These are phyloP conservation scores for Apodospora peruviana DNA, from an alignment of 495 filamentous ascomycete genomes.

Conservation along the genomic window DNA sequence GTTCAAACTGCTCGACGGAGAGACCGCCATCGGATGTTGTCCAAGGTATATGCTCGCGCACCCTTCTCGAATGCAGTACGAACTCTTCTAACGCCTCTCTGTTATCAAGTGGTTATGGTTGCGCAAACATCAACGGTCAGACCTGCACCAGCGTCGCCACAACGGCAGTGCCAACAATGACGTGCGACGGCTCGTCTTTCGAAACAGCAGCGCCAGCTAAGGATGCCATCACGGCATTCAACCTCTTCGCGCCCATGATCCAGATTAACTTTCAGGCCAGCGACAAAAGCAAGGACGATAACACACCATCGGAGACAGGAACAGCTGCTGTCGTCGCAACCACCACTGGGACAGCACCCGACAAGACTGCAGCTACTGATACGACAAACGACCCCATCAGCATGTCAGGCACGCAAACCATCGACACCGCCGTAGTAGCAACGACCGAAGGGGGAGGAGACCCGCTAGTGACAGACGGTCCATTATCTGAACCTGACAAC, in stretches of 20 bases:
- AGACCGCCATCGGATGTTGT: conserved; percentile 33
- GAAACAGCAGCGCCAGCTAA: conserved; percentile 16
- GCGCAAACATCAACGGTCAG: conserved; percentile 29
- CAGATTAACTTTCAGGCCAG: conserved; percentile 31
- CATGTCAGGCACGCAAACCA: conserved; percentile 6
- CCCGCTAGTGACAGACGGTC: no score
- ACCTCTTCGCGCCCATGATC: conserved; percentile 28
- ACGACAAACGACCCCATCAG: neutral
- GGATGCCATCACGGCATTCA: conserved; percentile 21
- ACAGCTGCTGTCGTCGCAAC: neutral
- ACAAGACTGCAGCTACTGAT: neutral
- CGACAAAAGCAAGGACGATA: conserved; percentile 6
- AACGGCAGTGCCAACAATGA: conserved; percentile 19
- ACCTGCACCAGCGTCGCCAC: conserved; percentile 24
- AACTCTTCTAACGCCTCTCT: neutral
- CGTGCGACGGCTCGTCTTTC: conserved; percentile 19
- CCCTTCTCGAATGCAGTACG: neutral
- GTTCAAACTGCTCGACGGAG: conserved; percentile 22
- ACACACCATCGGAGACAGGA: neutral
- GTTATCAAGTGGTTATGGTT: conserved; percentile 22
- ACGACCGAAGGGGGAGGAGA: conserved; percentile 10
- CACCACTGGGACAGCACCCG: neutral
- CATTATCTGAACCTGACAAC: no score
- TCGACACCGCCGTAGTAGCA: conserved; percentile 9
- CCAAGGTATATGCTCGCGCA: conserved; percentile 23